These are phyloP conservation scores for Ceratocystiopsis minuta DNA, from an alignment of 2,329 filamentous ascomycete species.

Conservation along the genomic window DNA sequence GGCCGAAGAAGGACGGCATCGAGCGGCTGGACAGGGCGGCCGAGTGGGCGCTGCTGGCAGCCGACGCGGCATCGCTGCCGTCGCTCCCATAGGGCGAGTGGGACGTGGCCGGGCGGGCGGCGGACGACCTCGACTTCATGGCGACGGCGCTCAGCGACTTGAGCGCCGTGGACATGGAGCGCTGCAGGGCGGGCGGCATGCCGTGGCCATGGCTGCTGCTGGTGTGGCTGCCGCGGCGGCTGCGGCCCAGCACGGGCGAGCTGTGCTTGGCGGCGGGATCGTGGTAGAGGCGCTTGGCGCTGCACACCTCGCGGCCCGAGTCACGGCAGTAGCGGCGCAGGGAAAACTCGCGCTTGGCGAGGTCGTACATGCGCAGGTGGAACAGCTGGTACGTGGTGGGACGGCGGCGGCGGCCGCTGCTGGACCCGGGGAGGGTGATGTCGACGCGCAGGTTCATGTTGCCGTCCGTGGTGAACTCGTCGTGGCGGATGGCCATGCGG, in stretches of 20 bases:
- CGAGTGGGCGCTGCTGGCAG: conserved; percentile 3
- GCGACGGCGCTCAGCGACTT: conserved; percentile 21
- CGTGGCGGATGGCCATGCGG: conserved; percentile 68
- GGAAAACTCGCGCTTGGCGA: conserved; percentile 74
- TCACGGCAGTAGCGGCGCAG: conserved; percentile 81
- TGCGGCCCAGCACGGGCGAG: conserved; percentile 24
- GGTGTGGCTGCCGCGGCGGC: conserved; percentile 19
- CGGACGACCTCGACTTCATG: conserved; percentile 12
- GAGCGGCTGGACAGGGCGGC: conserved; percentile 3
- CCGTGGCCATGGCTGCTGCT: conserved; percentile 3
- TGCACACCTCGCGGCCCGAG: conserved; percentile 84
- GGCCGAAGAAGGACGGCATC: conserved; percentile 13
- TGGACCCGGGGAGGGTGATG: conserved; percentile 41
- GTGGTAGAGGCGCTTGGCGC: conserved; percentile 53
- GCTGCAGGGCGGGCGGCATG: conserved; percentile 22
- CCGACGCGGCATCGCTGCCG: conserved; percentile 16
- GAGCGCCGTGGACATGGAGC: conserved; percentile 28
- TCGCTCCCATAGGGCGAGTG: conserved; percentile 14
- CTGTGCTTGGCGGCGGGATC: conserved; percentile 26
- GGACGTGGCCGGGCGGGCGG: conserved; percentile 9
- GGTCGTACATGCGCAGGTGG: conserved; percentile 86
- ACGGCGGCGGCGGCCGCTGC: conserved; percentile 45
- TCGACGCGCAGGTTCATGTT: conserved; percentile 95
- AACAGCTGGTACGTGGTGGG: conserved; percentile 57
- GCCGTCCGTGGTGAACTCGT: conserved; percentile 75